A percentile compares a stretch with the other conserved stretches of the same genome.
phyloP scores from a whole-genome alignment of 441 rosid genomes.

The Gossypium davidsonii region DNA sequence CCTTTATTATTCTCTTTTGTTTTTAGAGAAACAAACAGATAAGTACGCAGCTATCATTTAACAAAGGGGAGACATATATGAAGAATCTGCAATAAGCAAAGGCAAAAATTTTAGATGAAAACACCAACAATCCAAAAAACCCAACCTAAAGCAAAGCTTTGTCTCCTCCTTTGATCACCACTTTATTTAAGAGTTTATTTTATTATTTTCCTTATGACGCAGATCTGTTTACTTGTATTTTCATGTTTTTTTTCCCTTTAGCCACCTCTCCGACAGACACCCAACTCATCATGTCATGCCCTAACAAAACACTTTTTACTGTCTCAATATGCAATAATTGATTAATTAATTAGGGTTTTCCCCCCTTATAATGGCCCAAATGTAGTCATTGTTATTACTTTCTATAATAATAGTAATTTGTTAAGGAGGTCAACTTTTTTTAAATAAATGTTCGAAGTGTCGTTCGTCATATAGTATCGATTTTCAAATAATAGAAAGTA shows the following conservation, averaged over 20 bases:
- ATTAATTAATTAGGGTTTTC: not conserved
- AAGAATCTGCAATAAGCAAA: not conserved
- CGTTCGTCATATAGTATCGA: fast-evolving
- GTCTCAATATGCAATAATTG: not conserved
- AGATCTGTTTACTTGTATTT: not conserved
- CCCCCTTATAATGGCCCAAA: not conserved
- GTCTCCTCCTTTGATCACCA: not conserved
- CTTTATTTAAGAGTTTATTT: not conserved
- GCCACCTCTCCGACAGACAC: slow-evolving; percentile 4
- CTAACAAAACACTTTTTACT: not conserved
- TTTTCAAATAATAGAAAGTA: too few species aligned
- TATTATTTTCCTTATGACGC: not conserved
- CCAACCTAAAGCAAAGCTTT: slow-evolving; percentile 5
- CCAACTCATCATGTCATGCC: not conserved
- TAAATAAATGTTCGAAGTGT: fast-evolving
- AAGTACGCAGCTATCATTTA: not conserved
- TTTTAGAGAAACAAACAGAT: not conserved
- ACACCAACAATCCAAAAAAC: slow-evolving; percentile 2
- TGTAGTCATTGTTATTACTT: not conserved
- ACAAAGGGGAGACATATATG: not conserved
- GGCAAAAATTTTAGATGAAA: not conserved
- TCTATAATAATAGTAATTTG: not conserved
- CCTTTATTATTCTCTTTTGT: not conserved
- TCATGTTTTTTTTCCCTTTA: not conserved
- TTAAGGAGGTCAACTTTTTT: too few species aligned